phyloP scores from a whole-genome alignment of 163 green algal genomes.

The Chlorella variabilis region DNA sequence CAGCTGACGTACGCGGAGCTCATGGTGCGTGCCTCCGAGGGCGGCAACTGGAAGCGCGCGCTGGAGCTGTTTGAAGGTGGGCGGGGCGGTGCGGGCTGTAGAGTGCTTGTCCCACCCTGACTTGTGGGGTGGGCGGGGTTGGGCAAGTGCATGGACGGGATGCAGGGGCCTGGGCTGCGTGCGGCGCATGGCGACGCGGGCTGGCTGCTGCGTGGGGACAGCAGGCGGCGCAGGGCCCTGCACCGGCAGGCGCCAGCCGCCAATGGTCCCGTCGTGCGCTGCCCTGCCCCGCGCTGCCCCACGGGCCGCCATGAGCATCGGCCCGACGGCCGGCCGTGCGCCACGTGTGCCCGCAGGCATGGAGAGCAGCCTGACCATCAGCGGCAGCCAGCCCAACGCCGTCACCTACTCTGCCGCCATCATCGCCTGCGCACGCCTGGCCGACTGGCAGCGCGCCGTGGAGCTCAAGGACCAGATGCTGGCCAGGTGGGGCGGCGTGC shows the following conservation, averaged over 20 bases:
- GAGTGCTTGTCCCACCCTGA: no score
- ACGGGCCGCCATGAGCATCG: no score
- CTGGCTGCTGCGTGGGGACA: no score
- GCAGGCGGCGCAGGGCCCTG: no score
- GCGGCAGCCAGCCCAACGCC: slow-evolving; percentile 29
- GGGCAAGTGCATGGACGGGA: no score
- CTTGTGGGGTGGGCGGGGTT: neutral
- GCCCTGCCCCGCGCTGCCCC: no score
- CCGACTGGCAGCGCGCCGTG: slow-evolving; percentile 25
- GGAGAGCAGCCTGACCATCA: slow-evolving; percentile 17
- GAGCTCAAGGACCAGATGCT: slow-evolving; percentile 37
- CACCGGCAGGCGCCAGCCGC: no score
- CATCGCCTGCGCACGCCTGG: slow-evolving; percentile 32
- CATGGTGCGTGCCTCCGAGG: neutral
- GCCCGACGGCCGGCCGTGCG: no score
- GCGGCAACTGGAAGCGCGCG: slow-evolving; percentile 27
- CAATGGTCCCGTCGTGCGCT: no score
- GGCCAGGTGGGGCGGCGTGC: neutral
- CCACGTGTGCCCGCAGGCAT: slow-evolving; percentile 9
- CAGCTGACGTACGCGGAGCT: slow-evolving; percentile 24
- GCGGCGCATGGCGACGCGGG: no score
- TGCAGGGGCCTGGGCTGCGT: no score
- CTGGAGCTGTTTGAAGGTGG: slow-evolving; percentile 26
- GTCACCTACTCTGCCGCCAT: slow-evolving; percentile 34
- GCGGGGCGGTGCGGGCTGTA: neutral